Evolutionary conservation across 495 filamentous ascomycete genomes (phyloP).

Genomic region (Podospora pseudocomata): DNA sequence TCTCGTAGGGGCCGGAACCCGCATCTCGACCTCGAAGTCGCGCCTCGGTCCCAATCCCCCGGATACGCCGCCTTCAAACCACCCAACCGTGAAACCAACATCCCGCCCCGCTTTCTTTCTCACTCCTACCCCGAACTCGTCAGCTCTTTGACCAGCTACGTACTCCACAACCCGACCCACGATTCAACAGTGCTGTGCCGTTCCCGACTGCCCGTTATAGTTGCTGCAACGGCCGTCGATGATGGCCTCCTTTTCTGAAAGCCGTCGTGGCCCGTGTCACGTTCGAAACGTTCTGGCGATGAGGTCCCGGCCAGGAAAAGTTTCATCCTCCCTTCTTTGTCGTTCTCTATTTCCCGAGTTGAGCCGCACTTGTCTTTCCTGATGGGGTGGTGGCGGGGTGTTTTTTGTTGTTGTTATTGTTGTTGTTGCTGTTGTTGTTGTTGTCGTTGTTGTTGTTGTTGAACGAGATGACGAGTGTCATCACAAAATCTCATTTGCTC

Average conservation of each 20-base stretch:
- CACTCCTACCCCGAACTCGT: background rate
- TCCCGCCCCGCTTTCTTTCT: background rate
- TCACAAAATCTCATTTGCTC: constrained; percentile 37
- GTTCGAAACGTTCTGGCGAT: background rate
- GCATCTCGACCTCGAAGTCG: background rate
- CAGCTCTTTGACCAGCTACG: background rate
- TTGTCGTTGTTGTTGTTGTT: too few species aligned
- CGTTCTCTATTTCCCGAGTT: background rate
- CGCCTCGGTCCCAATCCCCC: background rate
- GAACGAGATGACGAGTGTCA: background rate
- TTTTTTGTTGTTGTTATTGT: background rate
- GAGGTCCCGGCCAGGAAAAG: background rate
- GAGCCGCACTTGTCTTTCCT: constrained; percentile 1
- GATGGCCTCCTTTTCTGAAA: background rate
- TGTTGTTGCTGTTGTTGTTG: too few species aligned
- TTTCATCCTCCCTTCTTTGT: background rate
- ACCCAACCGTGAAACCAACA: constrained; percentile 13
- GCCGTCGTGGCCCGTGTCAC: background rate
- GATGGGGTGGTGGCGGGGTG: background rate
- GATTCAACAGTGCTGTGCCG: constrained; percentile 10
- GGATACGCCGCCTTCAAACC: background rate
- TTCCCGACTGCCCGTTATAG: constrained; percentile 15
- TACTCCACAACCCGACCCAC: background rate
- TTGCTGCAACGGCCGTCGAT: constrained; percentile 2
- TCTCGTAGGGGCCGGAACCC: background rate